Base-by-base conservation (phyloP, 2,329 filamentous ascomycete species). In the Trichophyton verrucosum region DNA sequence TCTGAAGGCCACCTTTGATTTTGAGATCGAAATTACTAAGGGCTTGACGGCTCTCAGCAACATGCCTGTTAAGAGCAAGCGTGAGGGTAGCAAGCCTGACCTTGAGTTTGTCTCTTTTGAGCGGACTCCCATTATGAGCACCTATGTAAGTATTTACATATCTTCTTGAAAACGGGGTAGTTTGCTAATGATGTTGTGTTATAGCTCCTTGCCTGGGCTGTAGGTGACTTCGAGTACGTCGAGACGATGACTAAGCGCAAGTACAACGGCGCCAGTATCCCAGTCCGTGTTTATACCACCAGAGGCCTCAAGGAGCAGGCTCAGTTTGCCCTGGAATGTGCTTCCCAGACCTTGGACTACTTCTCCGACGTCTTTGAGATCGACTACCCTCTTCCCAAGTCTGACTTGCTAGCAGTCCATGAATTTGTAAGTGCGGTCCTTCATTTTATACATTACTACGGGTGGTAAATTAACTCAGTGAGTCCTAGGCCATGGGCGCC, bases 151-250 rank as follows among this genome's bases (percentile, higher is more conserved):
- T 72, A 63, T 27, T 7, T 47, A 27, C 17, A 38, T 58, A 8
- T 38, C 3, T 38, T 13, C 33, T 1, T 4, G 11, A 13, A 13
- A 22, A 44, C 55, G n/a, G 17, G 85, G 68, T 71, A 82, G 84
- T 73, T 46, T 40, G 7, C 40, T 44, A 46, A 58, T 24, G 6
- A 11, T 7, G 20, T 15, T 15, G 40, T 44, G 3, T 49, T 20
- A 27, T 87, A 95, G 75, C 83, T 96, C 33, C 79, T 95, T 27
- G 91, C 91, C 22, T 96, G 94, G 94, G 91, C 92, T 22, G 83
- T 96, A 64, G 94, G 94, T 62, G 92, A 99, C 73, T 97, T 99
- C 65, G 92, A 97, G 75, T 96, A 96, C 68, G 85, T 97, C 60
- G 94, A 99, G 77, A 88, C 87, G 59, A 88, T 89, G 71, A 99